Percentiles rank a stretch among this genome's conserved stretches.
These are phyloP conservation scores for Septoria petroselini DNA, from an alignment of 2,329 filamentous ascomycete genomes.

Conservation along the genomic window DNA sequence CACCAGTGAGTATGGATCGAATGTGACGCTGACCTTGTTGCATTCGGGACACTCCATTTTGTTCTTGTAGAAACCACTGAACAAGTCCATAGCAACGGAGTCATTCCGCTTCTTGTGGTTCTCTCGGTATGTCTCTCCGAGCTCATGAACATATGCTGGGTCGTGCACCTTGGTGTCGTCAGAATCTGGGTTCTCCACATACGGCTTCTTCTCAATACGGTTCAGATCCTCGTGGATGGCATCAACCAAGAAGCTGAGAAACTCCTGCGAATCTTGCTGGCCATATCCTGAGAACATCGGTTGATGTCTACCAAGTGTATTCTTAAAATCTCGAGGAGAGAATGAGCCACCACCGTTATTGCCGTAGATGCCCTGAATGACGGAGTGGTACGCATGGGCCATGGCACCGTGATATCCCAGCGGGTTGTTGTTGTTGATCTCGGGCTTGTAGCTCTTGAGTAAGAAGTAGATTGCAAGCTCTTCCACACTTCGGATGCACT, in stretches of 20 bases:
- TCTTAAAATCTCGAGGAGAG: conserved; percentile 77
- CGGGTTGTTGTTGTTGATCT: conserved; percentile 82
- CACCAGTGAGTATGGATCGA: conserved; percentile 94
- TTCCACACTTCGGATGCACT: conserved; percentile 89
- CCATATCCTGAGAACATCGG: conserved; percentile 89
- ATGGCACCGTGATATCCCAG: conserved; percentile 82
- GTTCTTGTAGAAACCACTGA: conserved; percentile 97
- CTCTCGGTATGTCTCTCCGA: conserved; percentile 85
- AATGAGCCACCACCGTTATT: conserved; percentile 65
- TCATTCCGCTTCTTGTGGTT: conserved; percentile 92
- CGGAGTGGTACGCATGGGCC: conserved; percentile 74
- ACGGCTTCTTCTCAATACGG: conserved; percentile 90
- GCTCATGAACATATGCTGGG: conserved; percentile 71
- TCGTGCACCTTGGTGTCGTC: conserved; percentile 93
- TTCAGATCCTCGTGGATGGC: conserved; percentile 94
- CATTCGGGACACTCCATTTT: conserved; percentile 89
- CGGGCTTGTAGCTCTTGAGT: conserved; percentile 64
- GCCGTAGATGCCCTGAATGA: conserved; percentile 76
- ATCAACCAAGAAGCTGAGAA: conserved; percentile 90
- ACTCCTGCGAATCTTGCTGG: conserved; percentile 97
- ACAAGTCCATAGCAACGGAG: conserved; percentile 90
- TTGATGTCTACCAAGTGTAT: conserved; percentile 73
- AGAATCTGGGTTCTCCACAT: conserved; percentile 95
- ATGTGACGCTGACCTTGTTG: conserved; percentile 95
- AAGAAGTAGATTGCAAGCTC: conserved; percentile 93